phyloP scores from a whole-genome alignment of 495 filamentous ascomycete genomes.

The Aspergillus conjunctus region DNA sequence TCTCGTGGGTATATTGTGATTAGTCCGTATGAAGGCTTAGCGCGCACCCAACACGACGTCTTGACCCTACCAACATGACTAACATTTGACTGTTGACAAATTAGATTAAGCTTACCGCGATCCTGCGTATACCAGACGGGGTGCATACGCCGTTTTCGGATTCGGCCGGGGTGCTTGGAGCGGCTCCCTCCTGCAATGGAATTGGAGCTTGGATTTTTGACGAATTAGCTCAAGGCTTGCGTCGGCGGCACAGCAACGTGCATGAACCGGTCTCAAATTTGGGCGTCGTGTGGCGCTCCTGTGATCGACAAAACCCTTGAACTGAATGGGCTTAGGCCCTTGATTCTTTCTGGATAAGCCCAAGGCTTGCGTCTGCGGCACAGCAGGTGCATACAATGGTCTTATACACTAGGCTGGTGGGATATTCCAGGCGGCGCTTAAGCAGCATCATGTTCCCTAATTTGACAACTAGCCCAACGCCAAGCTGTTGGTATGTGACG shows the following conservation, averaged over 20 bases:
- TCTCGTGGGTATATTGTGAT: not conserved
- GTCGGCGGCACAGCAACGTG: not conserved
- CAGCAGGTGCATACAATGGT: too few species aligned
- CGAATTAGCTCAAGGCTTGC: too few species aligned
- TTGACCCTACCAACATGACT: not conserved
- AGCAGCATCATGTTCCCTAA: not conserved
- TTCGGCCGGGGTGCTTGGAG: not conserved
- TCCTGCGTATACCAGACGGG: not conserved
- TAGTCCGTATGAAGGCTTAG: not conserved
- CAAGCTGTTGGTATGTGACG: slow-evolving; percentile 1
- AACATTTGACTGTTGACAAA: not conserved
- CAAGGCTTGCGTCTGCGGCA: too few species aligned
- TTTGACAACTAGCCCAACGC: not conserved
- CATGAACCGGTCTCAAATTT: too few species aligned
- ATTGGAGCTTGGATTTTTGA: too few species aligned
- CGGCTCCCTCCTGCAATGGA: too few species aligned
- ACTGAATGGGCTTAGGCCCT: too few species aligned
- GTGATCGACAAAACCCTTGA: too few species aligned
- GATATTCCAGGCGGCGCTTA: not conserved
- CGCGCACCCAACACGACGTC: not conserved
- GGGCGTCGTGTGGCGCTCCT: too few species aligned
- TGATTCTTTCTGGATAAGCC: too few species aligned
- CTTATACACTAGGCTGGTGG: not conserved
- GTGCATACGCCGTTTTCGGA: not conserved
- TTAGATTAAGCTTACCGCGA: not conserved